Evolutionary conservation across 768 basidiomycete species (phyloP), one percentile per base, ranked within the genome.

Genomic region (Calvatia gigantea): DNA sequence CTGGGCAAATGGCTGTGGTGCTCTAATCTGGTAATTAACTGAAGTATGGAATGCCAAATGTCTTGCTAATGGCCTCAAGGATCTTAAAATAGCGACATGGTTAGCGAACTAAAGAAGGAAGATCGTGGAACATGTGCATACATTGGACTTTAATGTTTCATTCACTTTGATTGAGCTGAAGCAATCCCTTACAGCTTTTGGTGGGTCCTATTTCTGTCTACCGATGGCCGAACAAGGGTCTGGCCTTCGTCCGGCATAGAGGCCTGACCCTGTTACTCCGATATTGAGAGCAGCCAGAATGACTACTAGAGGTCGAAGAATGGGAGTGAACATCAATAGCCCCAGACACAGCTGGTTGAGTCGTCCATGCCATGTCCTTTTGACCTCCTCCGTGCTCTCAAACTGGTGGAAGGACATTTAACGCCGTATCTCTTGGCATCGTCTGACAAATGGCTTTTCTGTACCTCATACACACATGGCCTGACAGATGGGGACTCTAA

Each of bases 21-120:
- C 82, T 39, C 65, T 65, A 43, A 80, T 73, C 62, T 84, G 75
- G 57, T 83, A 85, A 65, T 84, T 84, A 21, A 80, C 76, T 1
- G 83, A 84, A 0, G 83, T 81, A 61, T 85, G 84, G 65, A 86
- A 84, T 14, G 78, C 77, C n/a, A 84, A 65, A 1, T 80, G n/a
- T 81, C 60, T 80, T 83, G 63, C 75, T 83, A 52, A 83, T 69
- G 2, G 82, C 81, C 55, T 84, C 76, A 17, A 85, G 70, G 41
- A 80, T 82, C 83, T 84, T n/a, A n/a, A n/a, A n/a, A n/a, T n/a
- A n/a, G n/a, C n/a, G n/a, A n/a, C n/a, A n/a, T n/a, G n/a, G n/a
- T n/a, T n/a, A n/a, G n/a, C n/a, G n/a, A n/a, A n/a, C 23, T 45
- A 29, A 35, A 38, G 21, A 6, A 46, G 7, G 44, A 43, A 17